Evolutionary conservation across 768 basidiomycete genomes (phyloP), one percentile per base, ranked within the genome.

Genomic region (Pilatotrama ljubarskyi): DNA sequence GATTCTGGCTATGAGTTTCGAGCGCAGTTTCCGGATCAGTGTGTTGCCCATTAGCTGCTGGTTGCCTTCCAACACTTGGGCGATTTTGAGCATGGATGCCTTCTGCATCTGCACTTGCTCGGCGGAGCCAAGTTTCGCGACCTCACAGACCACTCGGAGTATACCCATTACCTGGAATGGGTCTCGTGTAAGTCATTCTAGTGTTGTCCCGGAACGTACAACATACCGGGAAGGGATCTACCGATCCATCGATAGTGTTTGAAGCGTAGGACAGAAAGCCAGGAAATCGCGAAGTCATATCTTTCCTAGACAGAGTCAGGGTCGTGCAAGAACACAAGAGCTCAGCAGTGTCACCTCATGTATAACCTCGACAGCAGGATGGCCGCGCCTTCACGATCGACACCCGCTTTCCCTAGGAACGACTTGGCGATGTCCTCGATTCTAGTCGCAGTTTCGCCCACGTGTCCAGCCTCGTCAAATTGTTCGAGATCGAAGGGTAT

Each of bases 401-500:
- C 76, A 0, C 96, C 95, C 13, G 92, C 84, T 42, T 79, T 84
- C 4, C 72, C 71, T 9, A 95, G 77, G 66, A 85, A 82, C 5
- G 66, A 66, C 66, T 82, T 88, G 0, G 83, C 88, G 3, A 86
- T 70, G 1, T 67, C 62, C 64, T 95, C 87, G 2, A 95, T 74
- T 5, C 71, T 70, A 17, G 67, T 64, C 0, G 86, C 84, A 1
- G 90, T 91, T 46, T 78, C 71, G 11, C 85, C 82, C 22, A 69
- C 65, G n/a, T 76, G 70, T 2, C 78, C 78, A 10, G 65, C 68
- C 57, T 89, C 87, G 67, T 94, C 93, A 54, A 97, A 93, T 66
- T 93, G 90, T 29, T 85, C 81, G 38, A 99, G 77, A 69, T 92
- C 87, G 72, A 99, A 99, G 0, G 97, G 97, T 17, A 98, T 87